phyloP scores from a whole-genome alignment of 495 filamentous ascomycete species.

The Penicillium egyptiacum region DNA sequence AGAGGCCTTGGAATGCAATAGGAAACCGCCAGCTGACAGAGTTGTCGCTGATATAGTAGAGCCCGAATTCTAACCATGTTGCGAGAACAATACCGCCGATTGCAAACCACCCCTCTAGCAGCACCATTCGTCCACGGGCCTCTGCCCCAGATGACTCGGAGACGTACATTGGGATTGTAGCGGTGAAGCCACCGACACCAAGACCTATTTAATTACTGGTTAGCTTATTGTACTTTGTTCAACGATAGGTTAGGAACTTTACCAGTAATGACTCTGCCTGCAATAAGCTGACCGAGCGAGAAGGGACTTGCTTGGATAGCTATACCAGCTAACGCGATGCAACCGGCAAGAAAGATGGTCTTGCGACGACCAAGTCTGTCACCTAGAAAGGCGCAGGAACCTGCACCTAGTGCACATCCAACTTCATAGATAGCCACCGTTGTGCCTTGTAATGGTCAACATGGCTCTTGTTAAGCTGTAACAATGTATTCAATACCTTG shows the following conservation, averaged over 20 bases:
- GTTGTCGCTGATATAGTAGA: slow-evolving; percentile 55
- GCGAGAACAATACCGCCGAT: slow-evolving; percentile 60
- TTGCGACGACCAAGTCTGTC: slow-evolving; percentile 42
- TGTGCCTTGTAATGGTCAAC: slow-evolving; percentile 21
- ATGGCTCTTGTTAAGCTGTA: not conserved
- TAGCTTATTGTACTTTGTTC: not conserved
- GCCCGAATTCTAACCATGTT: slow-evolving; percentile 62
- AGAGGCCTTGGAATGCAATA: slow-evolving; percentile 61
- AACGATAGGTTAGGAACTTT: not conserved
- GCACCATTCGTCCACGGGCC: slow-evolving; percentile 63
- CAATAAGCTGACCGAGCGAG: slow-evolving; percentile 27
- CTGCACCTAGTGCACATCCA: slow-evolving; percentile 47
- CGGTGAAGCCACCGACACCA: slow-evolving; percentile 58
- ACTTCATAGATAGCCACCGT: slow-evolving; percentile 45
- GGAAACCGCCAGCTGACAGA: slow-evolving; percentile 64
- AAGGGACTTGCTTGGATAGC: slow-evolving; percentile 25
- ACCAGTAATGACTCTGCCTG: slow-evolving; percentile 26
- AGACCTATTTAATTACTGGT: slow-evolving; percentile 45
- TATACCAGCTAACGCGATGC: slow-evolving; percentile 20
- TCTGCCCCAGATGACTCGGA: slow-evolving; percentile 64
- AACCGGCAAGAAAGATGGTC: slow-evolving; percentile 34
- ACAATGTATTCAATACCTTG: slow-evolving; percentile 19
- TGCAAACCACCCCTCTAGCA: slow-evolving; percentile 64
- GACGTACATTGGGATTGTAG: slow-evolving; percentile 57
- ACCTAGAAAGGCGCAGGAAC: slow-evolving; percentile 44